A percentile compares a stretch with the other conserved stretches of the same genome.
phyloP scores from a whole-genome alignment of 352 stramenopile species.

The Thraustotheca clavata region DNA sequence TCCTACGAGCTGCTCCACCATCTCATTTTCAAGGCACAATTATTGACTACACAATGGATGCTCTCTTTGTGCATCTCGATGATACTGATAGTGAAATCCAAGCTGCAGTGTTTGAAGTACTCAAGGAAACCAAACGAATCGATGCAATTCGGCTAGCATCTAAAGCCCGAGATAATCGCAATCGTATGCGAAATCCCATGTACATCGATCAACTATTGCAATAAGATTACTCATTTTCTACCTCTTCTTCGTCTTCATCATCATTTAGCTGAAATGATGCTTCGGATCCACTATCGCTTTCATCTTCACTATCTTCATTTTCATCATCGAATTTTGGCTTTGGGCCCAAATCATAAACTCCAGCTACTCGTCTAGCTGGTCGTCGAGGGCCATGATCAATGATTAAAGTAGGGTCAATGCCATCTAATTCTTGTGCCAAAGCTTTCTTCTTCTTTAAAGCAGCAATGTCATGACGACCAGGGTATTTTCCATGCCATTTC shows the following conservation, averaged over 20 bases:
- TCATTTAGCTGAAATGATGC: constrained; percentile 8
- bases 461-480: constrained; percentile 51
- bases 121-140: constrained; percentile 54
- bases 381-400: constrained; percentile 31
- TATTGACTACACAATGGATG: constrained; percentile 86
- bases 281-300: constrained; percentile 4
- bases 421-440: constrained; percentile 64
- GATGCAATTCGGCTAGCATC: constrained; percentile 49
- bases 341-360: no score
- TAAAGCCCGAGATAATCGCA: constrained; percentile 67
- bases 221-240: constrained; percentile 21
- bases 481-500: constrained; percentile 49
- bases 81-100: constrained; percentile 82
- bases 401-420: constrained; percentile 75
- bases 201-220: constrained; percentile 58
- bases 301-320: background rate
- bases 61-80: constrained; percentile 87
- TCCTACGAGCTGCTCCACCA: constrained; percentile 75
- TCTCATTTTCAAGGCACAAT: constrained; percentile 83
- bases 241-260: constrained; percentile 7
- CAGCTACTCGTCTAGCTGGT: constrained; percentile 25
- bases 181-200: constrained; percentile 52
- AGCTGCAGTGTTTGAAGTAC: constrained; percentile 56
- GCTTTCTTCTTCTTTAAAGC: constrained; percentile 59
- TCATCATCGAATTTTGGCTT: background rate